Base-by-base conservation (phyloP, 2,329 filamentous ascomycete species). In the Paraconiothyrium sp. region DNA sequence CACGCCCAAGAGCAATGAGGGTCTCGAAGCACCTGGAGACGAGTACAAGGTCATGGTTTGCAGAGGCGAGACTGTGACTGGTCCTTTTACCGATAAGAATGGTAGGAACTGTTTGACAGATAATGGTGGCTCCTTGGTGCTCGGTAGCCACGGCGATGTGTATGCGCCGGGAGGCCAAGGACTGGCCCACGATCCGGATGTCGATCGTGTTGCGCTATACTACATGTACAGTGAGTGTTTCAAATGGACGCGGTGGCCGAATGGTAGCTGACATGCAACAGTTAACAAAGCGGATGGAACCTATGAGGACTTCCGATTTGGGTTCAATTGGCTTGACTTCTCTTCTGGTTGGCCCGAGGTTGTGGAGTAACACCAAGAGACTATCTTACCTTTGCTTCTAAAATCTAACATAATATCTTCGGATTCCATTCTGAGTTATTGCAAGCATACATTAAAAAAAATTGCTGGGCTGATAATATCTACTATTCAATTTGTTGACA, bases 11-110 rank as follows among this genome's bases (percentile, higher is more conserved):
- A 48, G 24, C 22, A 82, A 86, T 62, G 74, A 71, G 0, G 74
- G 67, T 46, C 75, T 72, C 54, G 85, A 86, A 0, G 80, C 84
- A 0, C 57, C 81, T 0, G 88, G 87, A 5, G 78, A 80, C 27
- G 88, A 89, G 75, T 90, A 90, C 73, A 84, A 84, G 68, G 86
- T 90, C 72, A 84, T 83, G 67, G 86, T 89, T 22, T 89, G 88
- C 74, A 79, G 86, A 14, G 85, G 84, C 10, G 77, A 74, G 1
- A 80, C 76, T 6, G 78, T 82, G 8, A 84, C 77, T 0, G 81
- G 86, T 0, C 78, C 77, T 0, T 90, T 86, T 66, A 83, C 52
- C n/a, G 64, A 68, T 47, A 48, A 58, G 14, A 30, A 57, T 43
- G 64, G 67, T 4, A 64, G 58, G 3, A 60, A 67, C 24, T 66